phyloP scores from a whole-genome alignment of 352 stramenopile genomes.

The Pythium rhizo-oryzae region DNA sequence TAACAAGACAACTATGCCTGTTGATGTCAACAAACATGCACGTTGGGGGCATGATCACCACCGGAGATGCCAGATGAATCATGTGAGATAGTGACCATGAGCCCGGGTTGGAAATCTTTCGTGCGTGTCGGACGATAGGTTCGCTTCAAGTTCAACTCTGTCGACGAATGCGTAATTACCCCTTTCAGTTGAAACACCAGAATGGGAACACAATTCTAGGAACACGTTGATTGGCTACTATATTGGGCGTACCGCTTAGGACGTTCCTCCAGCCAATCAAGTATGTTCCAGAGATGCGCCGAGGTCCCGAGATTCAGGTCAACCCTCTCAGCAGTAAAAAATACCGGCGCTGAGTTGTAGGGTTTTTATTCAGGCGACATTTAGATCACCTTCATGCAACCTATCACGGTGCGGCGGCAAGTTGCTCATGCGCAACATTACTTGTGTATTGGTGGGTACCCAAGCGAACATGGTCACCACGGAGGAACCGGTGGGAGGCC shows the following conservation, averaged over 20 bases:
- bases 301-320: neutral
- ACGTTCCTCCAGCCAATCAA: slow-evolving; percentile 15
- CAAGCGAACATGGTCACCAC: neutral
- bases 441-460: neutral
- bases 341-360: neutral
- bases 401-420: neutral
- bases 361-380: slow-evolving; percentile 22
- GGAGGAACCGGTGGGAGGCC: no score
- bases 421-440: slow-evolving; percentile 20
- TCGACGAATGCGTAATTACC: slow-evolving; percentile 38
- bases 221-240: slow-evolving; percentile 7
- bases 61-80: neutral
- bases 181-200: slow-evolving; percentile 15
- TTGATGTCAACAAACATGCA: neutral
- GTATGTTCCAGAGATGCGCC: neutral
- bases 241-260: neutral
- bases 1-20: no score
- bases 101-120: slow-evolving; percentile 12
- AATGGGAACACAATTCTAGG: slow-evolving; percentile 18
- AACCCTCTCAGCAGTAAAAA: neutral
- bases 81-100: slow-evolving; percentile 9
- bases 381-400: slow-evolving; percentile 19
- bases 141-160: slow-evolving; percentile 40
- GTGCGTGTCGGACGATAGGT: slow-evolving; percentile 12
- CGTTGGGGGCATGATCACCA: neutral